Base-by-base conservation (phyloP, 768 basidiomycete species). In the Russula sp. region DNA sequence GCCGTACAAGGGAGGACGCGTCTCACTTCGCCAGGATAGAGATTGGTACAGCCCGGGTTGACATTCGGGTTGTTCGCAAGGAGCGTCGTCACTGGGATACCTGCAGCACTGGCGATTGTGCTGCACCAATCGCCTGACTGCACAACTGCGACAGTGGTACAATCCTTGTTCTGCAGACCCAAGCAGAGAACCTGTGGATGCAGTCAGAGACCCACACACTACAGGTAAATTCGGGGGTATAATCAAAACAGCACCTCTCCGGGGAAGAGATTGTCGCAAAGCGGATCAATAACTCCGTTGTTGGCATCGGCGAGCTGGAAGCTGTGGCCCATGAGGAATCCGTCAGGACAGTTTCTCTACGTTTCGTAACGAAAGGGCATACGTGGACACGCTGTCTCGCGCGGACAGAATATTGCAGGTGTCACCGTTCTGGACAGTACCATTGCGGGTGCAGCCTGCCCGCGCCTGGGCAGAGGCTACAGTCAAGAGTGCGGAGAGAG, bases 41-140 rank as follows among this genome's bases (percentile, higher is more conserved):
- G 77, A 77, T 90, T 90, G 67, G 67, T 75, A 73, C 84, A 88
- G 0, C 71, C 75, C 0, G 57, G 4, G 69, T 82, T 65, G 68
- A 91, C 78, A 73, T 89, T 85, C 32, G 88, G 91, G 81, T 92
- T 92, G 82, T 91, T 91, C 62, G 68, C n/a, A 70, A 73, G 76
- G 40, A 91, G 77, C 6, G 83, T 78, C 52, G 83, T 82, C 47
- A 69, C 62, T 77, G 84, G 81, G 62, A 86, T 80, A 34, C 75
- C 76, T 61, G 78, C 77, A 27, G 61, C 70, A 0, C 62, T 53
- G 3, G 79, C 72, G 58, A 89, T 79, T 27, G 52, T 57, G 1
- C 57, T 66, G 73, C 88, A 89, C 39, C 73, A 78, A 68, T 88
- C 80, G n/a, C 80, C 81, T 0, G 68, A 47, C 27, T 71, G 68